phyloP scores from a whole-genome alignment of 176 grass and related monocot genomes.

The Dendrocalamus sinicus region DNA sequence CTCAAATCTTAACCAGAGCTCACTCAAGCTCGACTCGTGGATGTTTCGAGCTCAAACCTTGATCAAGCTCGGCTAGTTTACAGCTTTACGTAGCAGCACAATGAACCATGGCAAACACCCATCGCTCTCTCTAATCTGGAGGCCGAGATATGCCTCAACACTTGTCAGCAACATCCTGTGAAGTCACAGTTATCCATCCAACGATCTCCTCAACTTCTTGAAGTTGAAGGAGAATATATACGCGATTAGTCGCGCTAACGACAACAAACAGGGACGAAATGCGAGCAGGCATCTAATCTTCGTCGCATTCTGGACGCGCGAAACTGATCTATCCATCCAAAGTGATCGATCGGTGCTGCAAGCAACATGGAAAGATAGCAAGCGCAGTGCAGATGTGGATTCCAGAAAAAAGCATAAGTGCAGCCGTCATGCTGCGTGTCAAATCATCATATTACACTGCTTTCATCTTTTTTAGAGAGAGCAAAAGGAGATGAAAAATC shows the following conservation, averaged over 20 bases:
- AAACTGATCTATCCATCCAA: slow-evolving; percentile 25
- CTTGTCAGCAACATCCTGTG: background rate
- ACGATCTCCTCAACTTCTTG: background rate
- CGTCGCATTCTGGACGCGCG: background rate
- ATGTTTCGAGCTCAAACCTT: no score
- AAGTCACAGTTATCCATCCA: background rate
- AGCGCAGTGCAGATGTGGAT: background rate
- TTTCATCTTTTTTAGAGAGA: background rate
- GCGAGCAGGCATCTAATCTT: background rate
- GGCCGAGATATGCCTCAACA: background rate
- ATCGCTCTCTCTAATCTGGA: background rate
- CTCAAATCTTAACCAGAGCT: no score
- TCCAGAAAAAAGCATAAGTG: background rate
- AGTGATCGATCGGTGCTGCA: background rate
- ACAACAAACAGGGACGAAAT: background rate
- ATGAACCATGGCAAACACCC: background rate
- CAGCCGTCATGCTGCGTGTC: background rate
- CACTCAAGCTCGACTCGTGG: no score
- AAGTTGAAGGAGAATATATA: background rate
- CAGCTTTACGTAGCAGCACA: background rate
- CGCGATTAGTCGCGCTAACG: background rate
- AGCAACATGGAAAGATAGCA: background rate
- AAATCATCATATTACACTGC: background rate
- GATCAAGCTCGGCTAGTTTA: no score
- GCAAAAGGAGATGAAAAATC: background rate